These are phyloP conservation scores for Elsinoe arachidis DNA, from an alignment of 2,329 filamentous ascomycete species.

Conservation along the genomic window DNA sequence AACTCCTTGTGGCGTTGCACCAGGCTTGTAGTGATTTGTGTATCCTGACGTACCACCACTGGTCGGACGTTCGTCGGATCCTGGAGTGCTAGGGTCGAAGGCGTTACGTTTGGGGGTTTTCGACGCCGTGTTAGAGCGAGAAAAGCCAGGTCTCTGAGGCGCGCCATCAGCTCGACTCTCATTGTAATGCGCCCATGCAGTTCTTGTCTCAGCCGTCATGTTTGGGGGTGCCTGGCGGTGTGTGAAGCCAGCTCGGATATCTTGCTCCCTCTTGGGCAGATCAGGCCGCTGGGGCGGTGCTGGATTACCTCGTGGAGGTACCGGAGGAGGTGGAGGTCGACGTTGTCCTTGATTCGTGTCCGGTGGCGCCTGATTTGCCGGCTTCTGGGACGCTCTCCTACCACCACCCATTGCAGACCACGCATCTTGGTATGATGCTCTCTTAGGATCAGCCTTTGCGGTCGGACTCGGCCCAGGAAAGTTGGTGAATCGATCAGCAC, in stretches of 20 bases:
- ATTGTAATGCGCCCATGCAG: slow-evolving; percentile 30
- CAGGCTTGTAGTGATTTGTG: slow-evolving; percentile 12
- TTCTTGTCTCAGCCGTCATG: slow-evolving; percentile 22
- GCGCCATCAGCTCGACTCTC: slow-evolving; percentile 17
- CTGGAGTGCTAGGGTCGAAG: slow-evolving; percentile 50
- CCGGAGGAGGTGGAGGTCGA: slow-evolving; percentile 19
- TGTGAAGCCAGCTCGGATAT: slow-evolving; percentile 29
- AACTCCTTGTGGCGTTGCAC: background rate
- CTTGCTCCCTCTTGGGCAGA: slow-evolving; percentile 28
- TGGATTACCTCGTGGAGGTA: slow-evolving; percentile 3
- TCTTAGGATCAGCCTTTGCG: slow-evolving; percentile 30
- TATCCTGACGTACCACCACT: slow-evolving; percentile 33
- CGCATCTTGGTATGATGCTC: slow-evolving; percentile 38
- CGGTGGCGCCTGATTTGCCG: slow-evolving; percentile 17
- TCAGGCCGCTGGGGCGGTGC: slow-evolving; percentile 18
- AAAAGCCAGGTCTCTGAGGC: slow-evolving; percentile 24
- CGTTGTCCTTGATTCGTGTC: slow-evolving; percentile 19
- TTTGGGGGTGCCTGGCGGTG: slow-evolving; percentile 21
- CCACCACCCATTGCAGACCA: slow-evolving; percentile 42
- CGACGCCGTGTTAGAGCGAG: slow-evolving; percentile 31
- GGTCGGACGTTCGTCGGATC: slow-evolving; percentile 52
- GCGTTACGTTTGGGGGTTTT: slow-evolving; percentile 44
- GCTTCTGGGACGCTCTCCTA: slow-evolving; percentile 21
- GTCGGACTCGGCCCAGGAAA: slow-evolving; percentile 28
- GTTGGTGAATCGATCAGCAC: slow-evolving; percentile 39